Base-by-base conservation (phyloP, 2,329 filamentous ascomycete species). In the Alternaria sp. region DNA sequence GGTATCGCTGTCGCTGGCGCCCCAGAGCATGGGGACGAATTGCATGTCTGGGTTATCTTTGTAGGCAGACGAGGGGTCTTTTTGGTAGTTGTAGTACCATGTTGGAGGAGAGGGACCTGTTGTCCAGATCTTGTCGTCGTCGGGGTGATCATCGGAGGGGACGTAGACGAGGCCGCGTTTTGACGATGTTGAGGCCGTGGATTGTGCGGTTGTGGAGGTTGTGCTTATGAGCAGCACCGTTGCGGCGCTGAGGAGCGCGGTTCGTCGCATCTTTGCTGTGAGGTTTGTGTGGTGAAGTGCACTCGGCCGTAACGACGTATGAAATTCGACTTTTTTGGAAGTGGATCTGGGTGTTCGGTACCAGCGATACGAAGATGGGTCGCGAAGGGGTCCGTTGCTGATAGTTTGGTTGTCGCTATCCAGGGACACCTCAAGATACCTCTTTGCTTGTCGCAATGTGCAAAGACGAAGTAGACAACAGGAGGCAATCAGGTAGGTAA, bases 41-140 rank as follows among this genome's bases (percentile, higher is more conserved):
- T 92, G 85, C 69, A 95, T 87, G 25, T 53, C 23, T 5, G 61
- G n/a, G 59, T 66, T 44, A 46, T 73, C 73, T 44, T 78, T 67
- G 74, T 85, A 90, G 45, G 81, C 81, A 0, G 83, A 65, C 0
- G 89, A 87, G 1, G 91, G 91, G 4, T 78, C 75, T 19, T 83
- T 73, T 25, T 81, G 79, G 79, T 94, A 96, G 82, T 94, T 95
- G 85, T 95, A 96, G 83, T 96, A 96, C 92, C 92, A 96, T 4
- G 88, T 90, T 59, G 95, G 80, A 45, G 88, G 86, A 2, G 52
- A 63, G 17, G 86, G 87, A 40, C 83, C 84, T 6, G 11, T 84
- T n/a, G 57, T 81, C 90, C 91, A 94, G 71, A 91, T 83, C 50
- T 84, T 76, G 80, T 93, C 88, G 80, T 95, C 92, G 15, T 82